phyloP scores from a whole-genome alignment of 441 rosid species.

The Melastoma candidum region DNA sequence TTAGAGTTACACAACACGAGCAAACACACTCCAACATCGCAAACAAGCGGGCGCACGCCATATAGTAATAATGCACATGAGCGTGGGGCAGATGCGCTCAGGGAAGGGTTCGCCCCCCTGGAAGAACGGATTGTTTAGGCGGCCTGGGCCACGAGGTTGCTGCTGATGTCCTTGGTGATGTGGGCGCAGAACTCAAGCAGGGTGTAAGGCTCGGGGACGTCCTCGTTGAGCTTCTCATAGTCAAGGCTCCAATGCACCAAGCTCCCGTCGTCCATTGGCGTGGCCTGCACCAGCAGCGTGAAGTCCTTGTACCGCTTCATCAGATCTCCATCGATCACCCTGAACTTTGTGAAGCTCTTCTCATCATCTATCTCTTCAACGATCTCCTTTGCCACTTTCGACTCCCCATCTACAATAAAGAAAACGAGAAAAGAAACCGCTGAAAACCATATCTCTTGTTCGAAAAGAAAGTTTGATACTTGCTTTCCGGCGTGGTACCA shows the following conservation, averaged over 20 bases:
- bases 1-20: no score
- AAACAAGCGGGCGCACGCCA: no score
- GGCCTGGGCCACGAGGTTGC: conserved; percentile 3
- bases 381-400: conserved; percentile 16
- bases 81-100: not conserved
- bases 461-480: not conserved
- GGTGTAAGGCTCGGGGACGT: conserved; percentile 16
- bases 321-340: conserved; percentile 20
- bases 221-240: conserved; percentile 20
- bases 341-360: conserved; percentile 17
- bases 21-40: no score
- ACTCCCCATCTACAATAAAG: conserved; percentile 17
- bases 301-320: conserved; percentile 24
- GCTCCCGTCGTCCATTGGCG: conserved; percentile 13
- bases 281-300: conserved; percentile 5
- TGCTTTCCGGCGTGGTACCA: conserved; percentile 16
- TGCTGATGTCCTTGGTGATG: conserved; percentile 6
- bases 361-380: conserved; percentile 20
- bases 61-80: not conserved
- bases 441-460: not conserved
- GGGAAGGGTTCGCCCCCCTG: not conserved
- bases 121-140: not conserved
- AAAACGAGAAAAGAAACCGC: not conserved
- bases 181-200: conserved; percentile 10
- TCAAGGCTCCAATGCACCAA: conserved; percentile 17